Base-by-base conservation (phyloP, 768 basidiomycete species). In the Lactifluus volemus region DNA sequence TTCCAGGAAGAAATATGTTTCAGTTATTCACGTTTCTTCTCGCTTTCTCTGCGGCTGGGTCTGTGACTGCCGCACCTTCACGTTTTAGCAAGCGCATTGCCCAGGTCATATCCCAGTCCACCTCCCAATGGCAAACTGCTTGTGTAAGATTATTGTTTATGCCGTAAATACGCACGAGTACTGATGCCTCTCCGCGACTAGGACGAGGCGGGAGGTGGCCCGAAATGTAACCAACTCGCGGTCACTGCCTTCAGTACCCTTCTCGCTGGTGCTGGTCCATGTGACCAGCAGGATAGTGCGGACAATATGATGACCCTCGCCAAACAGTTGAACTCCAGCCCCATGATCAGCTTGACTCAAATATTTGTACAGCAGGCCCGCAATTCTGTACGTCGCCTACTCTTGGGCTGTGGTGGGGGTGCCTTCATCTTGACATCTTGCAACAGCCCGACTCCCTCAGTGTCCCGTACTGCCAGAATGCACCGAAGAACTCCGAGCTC, bases 301-400 rank as follows among this genome's bases (percentile, higher is more conserved):
- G 80, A 81, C 61, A 47, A 59, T 8, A 81, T 81, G 80, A 72
- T 81, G 57, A 73, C 77, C 67, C 76, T 84, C n/a, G 78, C 71
- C 52, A 76, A 78, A 67, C 68, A 71, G 8, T 76, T 82, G 49
- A 75, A 76, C 53, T 80, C 75, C 53, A 65, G 75, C 0, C 65
- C 75, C 25, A 80, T 82, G 80, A 81, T 84, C 69, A 70, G 61
- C 32, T 68, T 79, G 42, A 72, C 83, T 3, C 81, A 83, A 66
- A 74, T 83, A 49, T 84, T 82, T 60, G 73, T 67, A 5, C 82
- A 84, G 70, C 83, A 84, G 70, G 78, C 83, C 0, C 77, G 82
- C 48, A 83, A 84, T 68, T 74, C 80, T 30, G 78, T 80, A 64
- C 62, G 78, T 69, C 42, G 32, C 25, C 61, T 52, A 55, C 4